Conservation (phyloP, 106 monocot genomes). For the Amphibolis antarctica region DNA sequence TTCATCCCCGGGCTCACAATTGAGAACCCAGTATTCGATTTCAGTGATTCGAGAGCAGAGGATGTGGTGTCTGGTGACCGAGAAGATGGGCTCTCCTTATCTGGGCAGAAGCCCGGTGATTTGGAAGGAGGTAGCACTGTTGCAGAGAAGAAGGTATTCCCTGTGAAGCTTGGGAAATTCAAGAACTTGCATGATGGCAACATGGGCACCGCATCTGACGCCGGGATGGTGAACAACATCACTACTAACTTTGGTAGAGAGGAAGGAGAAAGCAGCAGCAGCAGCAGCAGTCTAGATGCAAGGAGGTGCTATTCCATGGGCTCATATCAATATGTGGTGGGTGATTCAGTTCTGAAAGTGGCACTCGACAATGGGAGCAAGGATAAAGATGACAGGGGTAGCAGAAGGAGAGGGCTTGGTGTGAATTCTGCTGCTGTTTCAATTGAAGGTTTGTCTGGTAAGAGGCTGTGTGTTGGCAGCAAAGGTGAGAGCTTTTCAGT, state of each 20-base stretch:
- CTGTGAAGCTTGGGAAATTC: conserved; percentile 85
- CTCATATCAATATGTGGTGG: conserved; percentile 76
- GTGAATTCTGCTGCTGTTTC: conserved; percentile 7
- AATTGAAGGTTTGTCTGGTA: conserved; percentile 20
- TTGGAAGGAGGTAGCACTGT: conserved; percentile 12
- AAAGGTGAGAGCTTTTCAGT: conserved; percentile 82
- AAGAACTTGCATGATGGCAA: conserved; percentile 22
- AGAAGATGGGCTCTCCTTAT: conserved; percentile 11
- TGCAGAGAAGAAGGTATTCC: conserved; percentile 51
- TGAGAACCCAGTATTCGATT: conserved; percentile 61
- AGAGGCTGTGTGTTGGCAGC: conserved; percentile 40
- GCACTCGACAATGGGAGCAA: conserved; percentile 19
- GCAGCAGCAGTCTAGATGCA: conserved; percentile 76
- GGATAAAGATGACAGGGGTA: conserved; percentile 10
- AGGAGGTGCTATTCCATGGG: conserved; percentile 97
- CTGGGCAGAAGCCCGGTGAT: conserved; percentile 24
- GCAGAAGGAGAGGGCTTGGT: conserved; percentile 4
- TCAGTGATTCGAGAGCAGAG: conserved; percentile 40
- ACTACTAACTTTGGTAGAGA: conserved; percentile 18
- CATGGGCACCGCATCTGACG: background rate
- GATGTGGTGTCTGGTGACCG: conserved; percentile 11
- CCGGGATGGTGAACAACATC: background rate
- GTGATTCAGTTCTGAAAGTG: conserved; percentile 51
- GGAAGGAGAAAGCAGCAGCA: conserved; percentile 60
- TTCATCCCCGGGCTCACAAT: conserved; percentile 36